Base-by-base conservation (phyloP, 2,329 filamentous ascomycete genomes). In the Orbilia brochopaga region DNA sequence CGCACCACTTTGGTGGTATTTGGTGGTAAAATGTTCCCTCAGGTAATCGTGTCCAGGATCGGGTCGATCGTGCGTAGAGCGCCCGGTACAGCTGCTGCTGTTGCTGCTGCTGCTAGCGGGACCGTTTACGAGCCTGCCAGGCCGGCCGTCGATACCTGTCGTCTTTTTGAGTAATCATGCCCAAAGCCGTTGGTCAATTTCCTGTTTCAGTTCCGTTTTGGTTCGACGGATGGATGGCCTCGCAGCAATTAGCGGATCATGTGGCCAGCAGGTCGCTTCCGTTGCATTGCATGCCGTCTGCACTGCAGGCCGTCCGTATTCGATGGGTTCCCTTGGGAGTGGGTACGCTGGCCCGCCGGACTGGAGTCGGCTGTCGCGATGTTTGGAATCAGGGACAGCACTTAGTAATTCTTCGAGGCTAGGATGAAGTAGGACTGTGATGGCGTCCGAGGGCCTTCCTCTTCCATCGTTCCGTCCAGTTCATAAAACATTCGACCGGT, bases 281-380 rank as follows among this genome's bases (percentile, higher is more conserved):
- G 44, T 48, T 48, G 44, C 44, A 48, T 48, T 48, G 44, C 44
- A 48, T 48, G 19, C 44, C 44, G 44, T 48, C 44, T 23, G 44
- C 44, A 48, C 44, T 23, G 44, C 44, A 48, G n/a, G 19, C 44
- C 44, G 44, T 48, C 44, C 44, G 44, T 48, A 48, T 48, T 48
- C 44, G 44, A 48, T 19, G 44, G 44, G 44, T 48, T 19, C 17
- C 44, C 17, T 21, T 10, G 40, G 40, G n/a, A 17, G 44, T 10
- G 19, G 17, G 44, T 4, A 48, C 19, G 44, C 19, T 48, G 8
- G 6, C 8, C 19, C 44, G 15, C 19, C 19, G 44, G 27, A 32
- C 27, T 32, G 27, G 27, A 32, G 27, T 32, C 44, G 21, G 44
- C 2, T 44, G 40, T 15, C 17, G 40, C 40, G 13, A 44, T 44